Conservation (phyloP, 441 rosid genomes). For the Rhodomyrtus psidioides region DNA sequence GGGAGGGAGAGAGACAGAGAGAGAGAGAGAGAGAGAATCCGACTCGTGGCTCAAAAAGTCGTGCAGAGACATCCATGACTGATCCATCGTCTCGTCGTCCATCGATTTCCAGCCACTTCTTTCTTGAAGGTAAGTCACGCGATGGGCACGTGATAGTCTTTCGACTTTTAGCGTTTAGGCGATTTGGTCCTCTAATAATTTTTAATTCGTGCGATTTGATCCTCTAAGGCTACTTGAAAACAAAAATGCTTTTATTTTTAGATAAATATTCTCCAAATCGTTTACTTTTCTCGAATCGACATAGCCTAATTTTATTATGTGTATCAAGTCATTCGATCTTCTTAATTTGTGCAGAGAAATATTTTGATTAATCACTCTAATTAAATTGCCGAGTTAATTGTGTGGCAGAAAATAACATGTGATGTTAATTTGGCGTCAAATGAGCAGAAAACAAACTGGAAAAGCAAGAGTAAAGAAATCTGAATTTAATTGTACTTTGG, state of each 20-base stretch:
- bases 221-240: no score
- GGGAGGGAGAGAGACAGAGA: no score
- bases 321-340: not conserved
- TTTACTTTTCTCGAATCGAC: fast-evolving
- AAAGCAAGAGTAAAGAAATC: not conserved
- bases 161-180: no score
- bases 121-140: not conserved
- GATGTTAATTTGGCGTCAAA: not conserved
- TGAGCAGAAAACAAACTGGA: not conserved
- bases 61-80: not conserved
- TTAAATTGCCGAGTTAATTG: not conserved
- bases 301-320: not conserved
- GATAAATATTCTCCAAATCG: fast-evolving
- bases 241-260: not conserved
- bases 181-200: not conserved
- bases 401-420: not conserved
- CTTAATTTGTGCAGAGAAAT: not conserved
- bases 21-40: not conserved
- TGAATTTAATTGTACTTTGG: not conserved
- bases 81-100: not conserved
- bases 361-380: not conserved
- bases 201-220: not conserved
- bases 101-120: not conserved
- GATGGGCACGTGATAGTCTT: not conserved
- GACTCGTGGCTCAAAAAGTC: not conserved